Base-by-base conservation (phyloP, 345 rosid genomes). In the Durio zibethinus region DNA sequence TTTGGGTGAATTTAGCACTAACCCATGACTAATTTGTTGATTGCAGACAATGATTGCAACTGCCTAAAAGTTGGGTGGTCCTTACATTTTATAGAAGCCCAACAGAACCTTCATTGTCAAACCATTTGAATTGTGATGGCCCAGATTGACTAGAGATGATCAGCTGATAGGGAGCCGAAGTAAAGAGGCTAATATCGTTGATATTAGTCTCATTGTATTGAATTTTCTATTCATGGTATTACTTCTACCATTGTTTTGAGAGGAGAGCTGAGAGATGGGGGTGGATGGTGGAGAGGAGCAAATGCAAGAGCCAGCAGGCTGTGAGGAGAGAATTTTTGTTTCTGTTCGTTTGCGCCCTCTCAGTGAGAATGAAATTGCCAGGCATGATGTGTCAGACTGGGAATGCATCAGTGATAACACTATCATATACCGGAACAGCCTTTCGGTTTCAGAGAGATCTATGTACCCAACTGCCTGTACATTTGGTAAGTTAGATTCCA, bases 281-380 rank as follows among this genome's bases (percentile, higher is more conserved):
- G 82, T 84, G 65, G 87, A 83, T 60, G 78, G 82, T 12, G 90
- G 80, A 70, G 92, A 88, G 78, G 89, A 89, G 83, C 81, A 85
- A 48, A 81, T 83, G 85, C 89, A 78, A 33, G 89, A 68, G 68
- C 73, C 86, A 0, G 82, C 82, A 21, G 84, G 81, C 75, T 54
- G 82, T 5, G 86, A 73, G 45, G 99, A 96, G 86, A 96, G 85
- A 76, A 87, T 96, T 74, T 83, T 88, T 62, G 98, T 93, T 74
- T 93, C 94, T 25, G 94, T 96, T 79, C 93, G 98, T 66, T 61
- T 96, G 80, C 83, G 99, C 86, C 99, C 97, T 74, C 79, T 93
- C 86, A 96, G 80, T 85, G 90, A 83, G 80, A 96, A 87, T 86
- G 99, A 96, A 82, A 86, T 77, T 80, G 83, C 88, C 33, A 88